Base-by-base conservation (phyloP, 2,329 filamentous ascomycete species). In the Ophiostoma sp. region DNA sequence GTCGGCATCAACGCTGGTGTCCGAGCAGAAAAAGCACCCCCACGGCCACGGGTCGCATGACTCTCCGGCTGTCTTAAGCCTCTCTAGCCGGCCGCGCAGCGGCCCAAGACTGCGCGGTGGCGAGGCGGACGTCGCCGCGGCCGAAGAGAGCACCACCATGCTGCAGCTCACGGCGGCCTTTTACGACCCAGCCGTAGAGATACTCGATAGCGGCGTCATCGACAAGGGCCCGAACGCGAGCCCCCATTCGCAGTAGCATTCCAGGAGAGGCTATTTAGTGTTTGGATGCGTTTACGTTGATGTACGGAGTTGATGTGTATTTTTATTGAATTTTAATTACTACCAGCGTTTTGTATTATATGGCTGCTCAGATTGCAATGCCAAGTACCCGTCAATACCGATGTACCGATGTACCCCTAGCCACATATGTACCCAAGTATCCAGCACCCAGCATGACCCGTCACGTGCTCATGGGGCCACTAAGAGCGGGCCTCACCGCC, bases 61-160 rank as follows among this genome's bases (percentile, higher is more conserved):
- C 27, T 81, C 79, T 4, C 79, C 81, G 62, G 83, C 84, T 11
- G 78, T 79, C 69, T 77, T 86, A 74, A 86, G 83, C 68, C 77
- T 86, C 54, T 83, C 83, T 5, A 83, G 80, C 72, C 79, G 84
- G 74, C 75, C 87, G 31, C 70, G 73, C 20, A 73, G 73, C 23
- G 52, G 67, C 3, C 69, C 73, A 17, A 52, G 68, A 0, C 60
- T 70, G 10, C 70, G 70, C 6, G 67, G 70, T 7, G 36, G 67
- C n/a, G 67, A 68, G 13, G 27, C 69, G 1, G 67, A 67, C 3
- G 33, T 54, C 3, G 31, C 20, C 4, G 41, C 13, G 4, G 27
- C 31, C 23, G 67, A 64, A n/a, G 48, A 44, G 4, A 64, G n/a
- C 62, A 36, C 17, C 17, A 20, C 15, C 60, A 64, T 33, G 7